Evolutionary conservation across 164 flowering plant species (phyloP).

Genomic region (Piper betle): DNA sequence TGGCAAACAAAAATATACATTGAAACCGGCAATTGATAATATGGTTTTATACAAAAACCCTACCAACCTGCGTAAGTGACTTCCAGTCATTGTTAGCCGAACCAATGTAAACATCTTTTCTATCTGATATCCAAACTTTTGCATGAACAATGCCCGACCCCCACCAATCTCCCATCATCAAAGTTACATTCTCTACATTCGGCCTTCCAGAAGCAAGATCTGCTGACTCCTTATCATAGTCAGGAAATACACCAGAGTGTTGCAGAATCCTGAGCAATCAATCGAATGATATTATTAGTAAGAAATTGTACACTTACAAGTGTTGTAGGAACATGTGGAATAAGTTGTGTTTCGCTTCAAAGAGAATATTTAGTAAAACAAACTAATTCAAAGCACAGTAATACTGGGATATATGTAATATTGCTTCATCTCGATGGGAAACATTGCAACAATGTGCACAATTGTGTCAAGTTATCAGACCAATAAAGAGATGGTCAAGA

Average conservation of each 20-base stretch:
- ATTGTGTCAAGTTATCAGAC: too few relatives aligned
- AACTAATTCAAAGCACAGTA: too few relatives aligned
- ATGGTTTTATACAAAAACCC: neutral
- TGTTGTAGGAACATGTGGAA: too few relatives aligned
- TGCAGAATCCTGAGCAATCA: conserved; percentile 43
- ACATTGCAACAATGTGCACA: too few relatives aligned
- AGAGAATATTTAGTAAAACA: too few relatives aligned
- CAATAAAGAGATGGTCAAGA: too few relatives aligned
- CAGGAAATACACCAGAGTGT: conserved; percentile 89
- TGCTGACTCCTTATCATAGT: conserved; percentile 59
- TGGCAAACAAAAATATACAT: neutral
- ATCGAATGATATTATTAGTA: neutral
- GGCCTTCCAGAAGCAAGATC: conserved; percentile 67
- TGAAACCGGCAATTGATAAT: too few relatives aligned
- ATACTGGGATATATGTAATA: too few relatives aligned
- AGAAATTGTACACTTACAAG: too few relatives aligned
- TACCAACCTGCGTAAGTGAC: conserved; percentile 78
- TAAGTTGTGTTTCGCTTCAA: neutral
- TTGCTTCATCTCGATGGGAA: too few relatives aligned
- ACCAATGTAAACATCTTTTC: conserved; percentile 66
- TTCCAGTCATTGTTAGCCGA: conserved; percentile 99
- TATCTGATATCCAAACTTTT: conserved; percentile 90
- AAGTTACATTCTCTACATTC: conserved; percentile 69
- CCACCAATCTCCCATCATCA: conserved; percentile 65
- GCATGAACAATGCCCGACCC: conserved; percentile 93